phyloP scores from a whole-genome alignment of 2,329 filamentous ascomycete species.

The Alternaria consortialis region DNA sequence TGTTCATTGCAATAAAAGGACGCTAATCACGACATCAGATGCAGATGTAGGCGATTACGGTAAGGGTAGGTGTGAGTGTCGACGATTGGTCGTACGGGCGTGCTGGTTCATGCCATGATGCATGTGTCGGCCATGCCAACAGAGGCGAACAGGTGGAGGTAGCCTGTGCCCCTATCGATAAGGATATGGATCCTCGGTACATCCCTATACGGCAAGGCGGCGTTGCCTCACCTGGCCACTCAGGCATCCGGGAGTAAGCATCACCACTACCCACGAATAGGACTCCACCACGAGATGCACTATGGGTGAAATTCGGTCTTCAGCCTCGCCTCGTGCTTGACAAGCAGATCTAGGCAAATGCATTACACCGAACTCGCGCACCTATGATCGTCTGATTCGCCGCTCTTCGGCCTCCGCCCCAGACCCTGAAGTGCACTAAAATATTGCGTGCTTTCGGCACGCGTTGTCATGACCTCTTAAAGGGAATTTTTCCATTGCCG shows the following conservation, averaged over 20 bases:
- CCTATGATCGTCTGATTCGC: conserved; percentile 22
- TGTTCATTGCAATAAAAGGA: conserved; percentile 50
- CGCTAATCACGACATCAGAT: conserved; percentile 47
- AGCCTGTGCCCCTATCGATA: conserved; percentile 30
- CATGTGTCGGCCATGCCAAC: conserved; percentile 24
- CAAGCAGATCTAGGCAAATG: conserved; percentile 1
- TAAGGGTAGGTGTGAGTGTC: conserved; percentile 17
- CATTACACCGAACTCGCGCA: conserved; percentile 15
- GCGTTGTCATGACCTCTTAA: conserved; percentile 30
- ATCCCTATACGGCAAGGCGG: conserved; percentile 25
- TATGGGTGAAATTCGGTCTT: conserved; percentile 4
- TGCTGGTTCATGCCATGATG: conserved; percentile 35
- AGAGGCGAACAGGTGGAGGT: conserved; percentile 29
- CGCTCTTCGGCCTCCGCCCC: conserved; percentile 25
- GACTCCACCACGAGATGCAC: conserved; percentile 14
- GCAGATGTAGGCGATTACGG: conserved; percentile 27
- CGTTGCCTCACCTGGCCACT: conserved; percentile 21
- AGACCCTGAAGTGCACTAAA: conserved; percentile 27
- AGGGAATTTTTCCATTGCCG: conserved; percentile 42
- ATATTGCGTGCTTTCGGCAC: conserved; percentile 32
- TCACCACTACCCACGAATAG: conserved; percentile 3
- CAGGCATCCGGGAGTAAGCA: conserved; percentile 25
- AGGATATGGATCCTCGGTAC: conserved; percentile 24
- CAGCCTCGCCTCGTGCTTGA: conserved; percentile 22
- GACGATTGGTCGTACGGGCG: conserved; percentile 26